A percentile compares a stretch with the other conserved stretches of the same genome.
phyloP scores from a whole-genome alignment of 1,139 yeast genomes.

The Geotrichum cucujoidarum region DNA sequence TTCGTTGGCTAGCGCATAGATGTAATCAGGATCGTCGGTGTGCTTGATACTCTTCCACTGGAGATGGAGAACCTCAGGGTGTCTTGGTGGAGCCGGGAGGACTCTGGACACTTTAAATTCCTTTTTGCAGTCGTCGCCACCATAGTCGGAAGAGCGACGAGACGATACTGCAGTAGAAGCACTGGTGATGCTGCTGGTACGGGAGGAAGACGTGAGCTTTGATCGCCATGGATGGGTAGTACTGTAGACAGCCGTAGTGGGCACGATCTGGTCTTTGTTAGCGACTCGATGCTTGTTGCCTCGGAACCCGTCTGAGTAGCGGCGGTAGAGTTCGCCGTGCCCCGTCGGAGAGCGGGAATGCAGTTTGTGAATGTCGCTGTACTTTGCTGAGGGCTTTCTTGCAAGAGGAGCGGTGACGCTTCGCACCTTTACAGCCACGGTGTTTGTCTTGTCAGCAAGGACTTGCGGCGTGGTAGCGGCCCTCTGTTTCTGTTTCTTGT shows the following conservation, averaged over 20 bases:
- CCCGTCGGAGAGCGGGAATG: background rate
- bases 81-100: constrained; percentile 1
- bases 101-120: background rate
- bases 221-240: background rate
- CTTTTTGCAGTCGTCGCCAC: too few species aligned
- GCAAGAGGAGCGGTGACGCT: background rate
- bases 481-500: too few species aligned
- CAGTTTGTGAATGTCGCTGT: constrained; percentile 11
- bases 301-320: constrained; percentile 7
- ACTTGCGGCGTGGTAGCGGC: background rate
- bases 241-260: background rate
- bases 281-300: constrained; percentile 11
- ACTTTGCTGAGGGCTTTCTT: background rate
- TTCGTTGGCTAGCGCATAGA: constrained; percentile 9
- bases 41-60: constrained; percentile 2
- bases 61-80: constrained; percentile 6
- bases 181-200: background rate
- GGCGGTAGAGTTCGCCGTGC: constrained; percentile 3
- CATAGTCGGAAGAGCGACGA: background rate
- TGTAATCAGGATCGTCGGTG: background rate
- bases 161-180: background rate
- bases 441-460: background rate
- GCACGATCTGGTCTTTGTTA: too few species aligned
- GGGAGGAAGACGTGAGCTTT: background rate
- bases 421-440: background rate